Evolutionary conservation across 2,329 filamentous ascomycete genomes (phyloP), one percentile per base, ranked within the genome.

Genomic region (Mycosphaerella arachidis): DNA sequence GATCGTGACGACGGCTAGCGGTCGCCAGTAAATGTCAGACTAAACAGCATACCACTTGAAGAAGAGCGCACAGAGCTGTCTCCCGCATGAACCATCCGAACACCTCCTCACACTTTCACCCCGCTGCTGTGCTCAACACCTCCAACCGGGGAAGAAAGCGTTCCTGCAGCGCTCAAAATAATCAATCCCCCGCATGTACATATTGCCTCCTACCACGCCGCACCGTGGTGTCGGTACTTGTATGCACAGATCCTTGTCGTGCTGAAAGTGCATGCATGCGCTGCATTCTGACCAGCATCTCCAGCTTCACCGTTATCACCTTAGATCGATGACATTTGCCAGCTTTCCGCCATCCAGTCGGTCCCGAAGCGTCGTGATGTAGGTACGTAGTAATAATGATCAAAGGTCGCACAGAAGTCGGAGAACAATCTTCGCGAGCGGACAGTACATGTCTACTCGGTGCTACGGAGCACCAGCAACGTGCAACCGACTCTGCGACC

Each of bases 161-260:
- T 54, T 54, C 30, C 33, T 54, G 52, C 35, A 24, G 16, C 24
- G 18, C 24, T 27, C 29, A 57, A 20, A 57, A 51, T 40, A 51
- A 20, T 37, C 18, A 51, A 20, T 37, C 18, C 27, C n/a, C 18
- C 18, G 55, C 45, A 51, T 35, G 54, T 56, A 58, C 54, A 18
- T 24, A 24, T 24, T 24, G 24, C 24, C 24, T 24, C 56, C 56
- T 58, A 53, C 56, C 56, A 58, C 56, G 35, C 56, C 56, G 5
- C 27, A 18, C 50, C 56, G 52, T 24, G 20, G 12, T 4, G 4
- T 45, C 37, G 56, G 56, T 30, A 53, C 45, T 35, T 35, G 2
- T 6, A 16, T 27, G 16, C 48, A 48, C 16, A 9, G 10, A 30
- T 27, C 27, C 46, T 18, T 48, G 46, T n/a, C n/a, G 8, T 12